Conservation (phyloP, 2,329 filamentous ascomycete genomes). For the Sarocladium kiliense region DNA sequence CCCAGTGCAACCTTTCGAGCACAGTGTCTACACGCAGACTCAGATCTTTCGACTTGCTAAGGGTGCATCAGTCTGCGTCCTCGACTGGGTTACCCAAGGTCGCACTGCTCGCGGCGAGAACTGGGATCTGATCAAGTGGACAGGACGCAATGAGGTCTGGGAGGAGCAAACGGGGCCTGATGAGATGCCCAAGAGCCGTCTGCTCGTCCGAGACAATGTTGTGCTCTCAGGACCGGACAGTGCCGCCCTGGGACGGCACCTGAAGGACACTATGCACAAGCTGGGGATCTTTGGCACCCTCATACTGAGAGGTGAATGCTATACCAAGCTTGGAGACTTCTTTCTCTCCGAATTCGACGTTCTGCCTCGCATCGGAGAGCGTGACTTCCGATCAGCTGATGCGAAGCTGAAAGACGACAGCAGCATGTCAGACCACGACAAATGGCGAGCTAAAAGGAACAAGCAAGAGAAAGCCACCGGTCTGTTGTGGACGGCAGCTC, state of each 20-base stretch:
- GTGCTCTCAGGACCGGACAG: conserved; percentile 58
- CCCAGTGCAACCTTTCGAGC: conserved; percentile 84
- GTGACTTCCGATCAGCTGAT: conserved; percentile 64
- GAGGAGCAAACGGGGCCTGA: conserved; percentile 21
- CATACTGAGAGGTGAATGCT: conserved; percentile 70
- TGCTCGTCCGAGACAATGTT: conserved; percentile 82
- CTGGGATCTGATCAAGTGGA: conserved; percentile 79
- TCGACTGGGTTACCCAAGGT: conserved; percentile 94
- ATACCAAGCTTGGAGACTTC: conserved; percentile 62
- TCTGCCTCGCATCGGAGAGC: conserved; percentile 75
- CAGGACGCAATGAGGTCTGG: conserved; percentile 87
- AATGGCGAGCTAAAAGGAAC: conserved; percentile 52
- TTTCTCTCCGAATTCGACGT: conserved; percentile 74
- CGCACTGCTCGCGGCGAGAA: conserved; percentile 79
- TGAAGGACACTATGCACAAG: conserved; percentile 63
- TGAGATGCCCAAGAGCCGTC: conserved; percentile 37
- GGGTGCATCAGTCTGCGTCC: conserved; percentile 63
- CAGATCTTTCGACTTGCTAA: conserved; percentile 67
- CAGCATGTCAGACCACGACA: conserved; percentile 35
- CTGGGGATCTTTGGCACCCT: conserved; percentile 79
- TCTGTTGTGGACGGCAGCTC: conserved; percentile 77
- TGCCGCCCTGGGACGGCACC: conserved; percentile 31
- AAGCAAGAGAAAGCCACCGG: conserved; percentile 52
- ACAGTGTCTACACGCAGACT: conserved; percentile 76
- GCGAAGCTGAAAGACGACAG: conserved; percentile 33